These are phyloP conservation scores for Coemansia sp. DNA, from an alignment of 192 early-diverging fungal genomes.

Conservation along the genomic window DNA sequence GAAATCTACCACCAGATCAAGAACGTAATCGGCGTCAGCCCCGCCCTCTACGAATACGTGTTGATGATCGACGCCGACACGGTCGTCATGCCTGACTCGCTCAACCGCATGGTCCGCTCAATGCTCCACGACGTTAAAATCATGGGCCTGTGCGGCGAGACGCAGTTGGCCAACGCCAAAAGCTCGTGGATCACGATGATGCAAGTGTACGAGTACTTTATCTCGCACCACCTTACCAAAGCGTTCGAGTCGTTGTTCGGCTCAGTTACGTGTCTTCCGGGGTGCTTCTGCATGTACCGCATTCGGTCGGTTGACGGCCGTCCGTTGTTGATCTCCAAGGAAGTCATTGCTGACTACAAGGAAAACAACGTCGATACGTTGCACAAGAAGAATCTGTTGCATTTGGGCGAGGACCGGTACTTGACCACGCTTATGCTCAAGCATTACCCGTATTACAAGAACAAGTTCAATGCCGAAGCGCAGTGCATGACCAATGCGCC, in stretches of 20 bases:
- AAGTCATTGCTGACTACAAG: constrained; percentile 85
- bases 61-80: constrained; percentile 99
- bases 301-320: constrained; percentile 82
- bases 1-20: constrained; percentile 99
- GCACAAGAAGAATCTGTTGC: constrained; percentile 96
- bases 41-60: constrained; percentile 90
- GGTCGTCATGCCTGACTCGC: constrained; percentile 83
- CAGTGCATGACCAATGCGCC: constrained; percentile 90
- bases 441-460: constrained; percentile 94
- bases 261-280: constrained; percentile 93
- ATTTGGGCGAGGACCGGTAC: constrained; percentile 99
- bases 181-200: constrained; percentile 96
- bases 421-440: constrained; percentile 91
- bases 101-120: constrained; percentile 89
- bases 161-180: constrained; percentile 85
- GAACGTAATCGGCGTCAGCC: constrained; percentile 95
- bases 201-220: constrained; percentile 98
- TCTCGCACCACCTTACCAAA: constrained; percentile 92
- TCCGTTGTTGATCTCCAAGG: constrained; percentile 82
- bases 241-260: constrained; percentile 97
- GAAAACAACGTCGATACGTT: constrained; percentile 93
- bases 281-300: constrained; percentile 99
- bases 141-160: constrained; percentile 95
- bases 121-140: constrained; percentile 89
- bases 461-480: constrained; percentile 90